These are phyloP conservation scores for Colletotrichum sp. DNA, from an alignment of 2,329 filamentous ascomycete species.

Conservation along the genomic window DNA sequence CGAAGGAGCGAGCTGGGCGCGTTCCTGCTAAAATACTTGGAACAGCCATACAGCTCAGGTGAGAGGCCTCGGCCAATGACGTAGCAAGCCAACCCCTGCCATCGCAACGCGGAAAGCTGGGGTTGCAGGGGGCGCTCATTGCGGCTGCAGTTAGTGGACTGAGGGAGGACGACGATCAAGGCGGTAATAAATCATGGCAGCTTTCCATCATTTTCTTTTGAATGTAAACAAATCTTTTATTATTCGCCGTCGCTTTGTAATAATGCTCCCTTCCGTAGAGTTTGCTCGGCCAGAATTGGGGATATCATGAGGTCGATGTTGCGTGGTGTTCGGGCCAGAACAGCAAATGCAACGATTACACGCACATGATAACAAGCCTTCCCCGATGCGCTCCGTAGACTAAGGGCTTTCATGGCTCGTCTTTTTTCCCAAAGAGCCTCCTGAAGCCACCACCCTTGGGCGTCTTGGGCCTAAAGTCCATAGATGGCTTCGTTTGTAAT, in stretches of 20 bases:
- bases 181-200: neutral
- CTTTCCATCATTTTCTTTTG: neutral
- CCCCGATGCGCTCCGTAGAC: neutral
- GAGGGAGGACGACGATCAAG: neutral
- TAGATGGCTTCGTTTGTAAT: constrained; percentile 22
- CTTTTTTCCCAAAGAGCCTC: constrained; percentile 42
- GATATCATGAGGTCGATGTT: neutral
- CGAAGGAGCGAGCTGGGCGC: neutral
- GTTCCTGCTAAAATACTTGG: neutral
- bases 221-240: neutral
- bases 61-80: constrained; percentile 8
- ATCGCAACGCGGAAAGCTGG: constrained; percentile 4
- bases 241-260: constrained; percentile 5
- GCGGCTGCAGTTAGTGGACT: constrained; percentile 3
- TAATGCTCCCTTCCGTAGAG: neutral
- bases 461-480: constrained; percentile 32
- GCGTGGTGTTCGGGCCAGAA: neutral
- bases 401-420: constrained; percentile 1
- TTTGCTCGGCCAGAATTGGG: neutral
- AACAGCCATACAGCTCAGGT: neutral
- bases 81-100: constrained; percentile 20
- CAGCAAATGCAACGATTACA: neutral
- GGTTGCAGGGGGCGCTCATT: neutral
- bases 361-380: neutral
- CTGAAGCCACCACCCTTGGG: constrained; percentile 42